Conservation (phyloP, 2,329 filamentous ascomycete genomes). For the Dactylellina sp. region DNA sequence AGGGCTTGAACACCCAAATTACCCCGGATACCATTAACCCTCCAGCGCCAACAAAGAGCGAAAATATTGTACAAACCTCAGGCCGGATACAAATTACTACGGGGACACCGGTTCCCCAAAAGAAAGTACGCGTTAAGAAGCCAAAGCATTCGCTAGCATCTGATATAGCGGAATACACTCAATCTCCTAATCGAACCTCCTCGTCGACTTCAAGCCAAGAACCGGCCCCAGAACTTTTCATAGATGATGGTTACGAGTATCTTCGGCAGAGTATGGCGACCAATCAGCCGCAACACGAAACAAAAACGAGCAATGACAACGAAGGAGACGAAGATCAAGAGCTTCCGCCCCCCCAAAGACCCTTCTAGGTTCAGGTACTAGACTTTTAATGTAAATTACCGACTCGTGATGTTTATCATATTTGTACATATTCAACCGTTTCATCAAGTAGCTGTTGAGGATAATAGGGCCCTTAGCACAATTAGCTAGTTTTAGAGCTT, state of each 20-base stretch:
- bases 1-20: too few relatives aligned
- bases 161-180: background rate
- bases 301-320: background rate
- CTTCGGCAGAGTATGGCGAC: constrained; percentile 22
- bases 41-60: too few relatives aligned
- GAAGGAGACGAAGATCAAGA: constrained; percentile 7
- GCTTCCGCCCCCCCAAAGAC: background rate
- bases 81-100: background rate
- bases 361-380: background rate
- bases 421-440: background rate
- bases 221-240: background rate
- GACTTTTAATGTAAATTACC: too few relatives aligned
- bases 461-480: too few relatives aligned
- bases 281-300: background rate
- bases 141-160: background rate
- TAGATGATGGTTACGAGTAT: constrained; percentile 43
- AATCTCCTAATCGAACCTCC: background rate
- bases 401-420: too few relatives aligned
- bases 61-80: too few relatives aligned
- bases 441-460: too few relatives aligned
- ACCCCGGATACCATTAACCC: too few relatives aligned
- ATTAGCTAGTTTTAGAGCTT: background rate
- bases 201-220: background rate
- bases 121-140: background rate
- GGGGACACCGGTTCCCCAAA: background rate